Percentiles rank a stretch among this genome's conserved stretches.
Conservation (phyloP, 257 asterid genomes). For the Fraxinus excelsior region DNA sequence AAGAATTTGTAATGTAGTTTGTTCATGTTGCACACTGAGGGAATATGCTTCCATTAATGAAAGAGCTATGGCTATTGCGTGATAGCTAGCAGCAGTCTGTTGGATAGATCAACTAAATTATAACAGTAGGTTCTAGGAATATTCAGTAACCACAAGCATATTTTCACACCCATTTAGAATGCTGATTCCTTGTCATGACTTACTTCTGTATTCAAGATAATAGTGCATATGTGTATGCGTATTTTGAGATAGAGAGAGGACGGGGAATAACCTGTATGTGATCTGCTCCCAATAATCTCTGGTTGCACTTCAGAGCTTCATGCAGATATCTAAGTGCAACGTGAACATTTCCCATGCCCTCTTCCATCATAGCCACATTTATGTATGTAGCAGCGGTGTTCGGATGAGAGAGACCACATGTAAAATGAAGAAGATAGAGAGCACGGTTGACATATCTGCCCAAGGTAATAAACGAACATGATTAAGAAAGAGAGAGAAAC, state of each 20-base stretch:
- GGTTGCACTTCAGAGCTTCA: slow-evolving; percentile 98
- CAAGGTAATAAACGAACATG: slow-evolving; percentile 24
- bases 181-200: slow-evolving; percentile 12
- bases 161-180: slow-evolving; percentile 19
- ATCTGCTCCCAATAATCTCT: slow-evolving; percentile 86
- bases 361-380: slow-evolving; percentile 99
- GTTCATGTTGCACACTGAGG: slow-evolving; percentile 97
- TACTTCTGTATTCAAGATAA: slow-evolving; percentile 15
- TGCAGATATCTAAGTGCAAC: slow-evolving; percentile 98
- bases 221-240: not conserved
- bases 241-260: slow-evolving; percentile 18
- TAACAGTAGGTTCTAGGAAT: slow-evolving; percentile 12
- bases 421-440: slow-evolving; percentile 89
- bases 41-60: slow-evolving; percentile 99
- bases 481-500: slow-evolving; percentile 6
- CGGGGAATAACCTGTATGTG: slow-evolving; percentile 81
- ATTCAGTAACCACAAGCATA: slow-evolving; percentile 28
- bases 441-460: slow-evolving; percentile 98
- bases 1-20: slow-evolving; percentile 95
- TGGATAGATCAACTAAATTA: slow-evolving; percentile 32
- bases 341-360: slow-evolving; percentile 99
- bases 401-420: slow-evolving; percentile 98
- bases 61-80: slow-evolving; percentile 99
- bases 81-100: slow-evolving; percentile 99
- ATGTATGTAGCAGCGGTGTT: slow-evolving; percentile 99